A percentile compares a stretch with the other conserved stretches of the same genome.
Evolutionary conservation across 2,329 filamentous ascomycete species (phyloP).

Genomic region (Diaporthe nobilis): DNA sequence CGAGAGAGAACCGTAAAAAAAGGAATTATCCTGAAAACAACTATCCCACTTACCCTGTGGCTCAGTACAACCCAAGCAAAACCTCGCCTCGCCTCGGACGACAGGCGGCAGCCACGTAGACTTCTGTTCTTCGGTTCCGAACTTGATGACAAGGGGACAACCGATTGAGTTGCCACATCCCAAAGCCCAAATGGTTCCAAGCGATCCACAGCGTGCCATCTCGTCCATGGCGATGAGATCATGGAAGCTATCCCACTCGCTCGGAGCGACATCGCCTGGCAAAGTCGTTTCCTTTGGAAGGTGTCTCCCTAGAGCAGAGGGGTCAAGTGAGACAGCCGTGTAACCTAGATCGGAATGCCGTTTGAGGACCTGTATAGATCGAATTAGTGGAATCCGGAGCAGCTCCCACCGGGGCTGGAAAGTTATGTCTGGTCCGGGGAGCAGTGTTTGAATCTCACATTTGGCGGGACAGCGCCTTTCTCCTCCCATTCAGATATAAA

Average conservation of each 20-base stretch:
- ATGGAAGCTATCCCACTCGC: constrained; percentile 54
- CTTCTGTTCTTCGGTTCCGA: constrained; percentile 39
- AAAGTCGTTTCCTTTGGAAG: background rate
- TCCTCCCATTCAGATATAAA: constrained; percentile 52
- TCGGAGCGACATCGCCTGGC: constrained; percentile 45
- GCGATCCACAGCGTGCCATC: constrained; percentile 51
- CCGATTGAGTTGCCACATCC: constrained; percentile 52
- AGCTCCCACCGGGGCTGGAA: background rate
- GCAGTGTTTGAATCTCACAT: background rate
- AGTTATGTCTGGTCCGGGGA: background rate
- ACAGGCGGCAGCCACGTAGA: constrained; percentile 18
- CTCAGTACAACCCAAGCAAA: constrained; percentile 39
- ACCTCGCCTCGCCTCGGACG: constrained; percentile 25
- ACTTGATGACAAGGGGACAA: constrained; percentile 37
- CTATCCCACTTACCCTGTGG: constrained; percentile 64
- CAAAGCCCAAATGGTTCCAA: constrained; percentile 51
- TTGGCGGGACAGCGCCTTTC: constrained; percentile 2
- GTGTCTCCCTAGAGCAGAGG: background rate
- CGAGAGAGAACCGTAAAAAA: too few relatives aligned
- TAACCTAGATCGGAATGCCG: constrained; percentile 15
- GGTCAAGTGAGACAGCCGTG: constrained; percentile 16
- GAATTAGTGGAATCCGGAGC: background rate
- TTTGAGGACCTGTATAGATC: background rate
- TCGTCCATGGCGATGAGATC: constrained; percentile 53
- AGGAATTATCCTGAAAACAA: background rate